phyloP scores from a whole-genome alignment of 2,329 filamentous ascomycete species.

The Juglanconis juglandina region DNA sequence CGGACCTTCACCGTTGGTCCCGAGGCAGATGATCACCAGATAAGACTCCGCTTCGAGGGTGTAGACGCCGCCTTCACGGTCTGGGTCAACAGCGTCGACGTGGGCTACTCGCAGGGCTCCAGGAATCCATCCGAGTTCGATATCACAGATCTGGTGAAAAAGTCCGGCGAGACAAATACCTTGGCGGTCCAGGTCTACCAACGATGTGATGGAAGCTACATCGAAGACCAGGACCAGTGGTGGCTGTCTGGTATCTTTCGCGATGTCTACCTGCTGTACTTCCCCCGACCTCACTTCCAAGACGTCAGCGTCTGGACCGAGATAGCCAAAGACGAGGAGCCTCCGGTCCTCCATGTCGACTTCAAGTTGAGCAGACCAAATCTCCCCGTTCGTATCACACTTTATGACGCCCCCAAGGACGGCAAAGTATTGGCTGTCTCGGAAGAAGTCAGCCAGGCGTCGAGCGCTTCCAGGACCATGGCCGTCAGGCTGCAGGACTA shows the following conservation, averaged over 20 bases:
- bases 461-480: slow-evolving; percentile 28
- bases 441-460: slow-evolving; percentile 21
- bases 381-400: slow-evolving; percentile 12
- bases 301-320: slow-evolving; percentile 53
- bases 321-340: slow-evolving; percentile 48
- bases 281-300: slow-evolving; percentile 51
- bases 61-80: slow-evolving; percentile 71
- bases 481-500: slow-evolving; percentile 45
- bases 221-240: slow-evolving; percentile 68
- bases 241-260: slow-evolving; percentile 58
- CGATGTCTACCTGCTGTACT: slow-evolving; percentile 57
- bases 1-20: slow-evolving; percentile 52
- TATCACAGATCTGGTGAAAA: slow-evolving; percentile 50
- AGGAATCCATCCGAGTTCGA: slow-evolving; percentile 74
- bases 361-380: slow-evolving; percentile 32
- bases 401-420: slow-evolving; percentile 19
- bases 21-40: slow-evolving; percentile 47
- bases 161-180: slow-evolving; percentile 43
- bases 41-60: slow-evolving; percentile 70
- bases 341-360: slow-evolving; percentile 44
- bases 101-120: slow-evolving; percentile 71
- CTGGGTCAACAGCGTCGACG: slow-evolving; percentile 64
- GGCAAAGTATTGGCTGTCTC: slow-evolving; percentile 26
- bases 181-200: slow-evolving; percentile 69
- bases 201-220: slow-evolving; percentile 67